Evolutionary conservation across 1,139 yeast genomes (phyloP), one percentile per base, ranked within the genome.

Genomic region (Scheffersomyces cryptocercus): DNA sequence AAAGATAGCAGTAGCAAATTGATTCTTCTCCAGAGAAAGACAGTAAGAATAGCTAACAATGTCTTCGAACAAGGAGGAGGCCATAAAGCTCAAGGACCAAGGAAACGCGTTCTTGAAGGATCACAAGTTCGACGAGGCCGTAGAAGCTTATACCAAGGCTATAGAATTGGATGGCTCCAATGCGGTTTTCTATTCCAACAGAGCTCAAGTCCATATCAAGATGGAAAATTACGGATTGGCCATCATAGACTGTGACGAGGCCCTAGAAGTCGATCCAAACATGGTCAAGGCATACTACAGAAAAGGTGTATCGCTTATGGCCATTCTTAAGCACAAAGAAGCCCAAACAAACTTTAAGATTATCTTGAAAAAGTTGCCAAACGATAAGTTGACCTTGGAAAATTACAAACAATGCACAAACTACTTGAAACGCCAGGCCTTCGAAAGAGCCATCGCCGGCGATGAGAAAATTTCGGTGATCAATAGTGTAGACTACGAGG

Each of bases 151-250:
- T 61, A 79, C 93, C 3, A 63, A 76, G 54, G 98, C 97, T n/a
- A 82, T 91, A 50, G 82, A 70, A 29, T 67, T 85, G 44, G 79
- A 84, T 51, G 81, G 89, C 41, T 64, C 77, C 12, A 90, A 90
- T 62, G 91, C 90, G 12, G 88, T 95, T 26, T 95, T 85, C 68
- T 81, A 79, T 50, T 84, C 97, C 28, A 93, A 93, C 67, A 74
- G 97, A 50, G 97, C 99, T 0, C 95, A 89, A 50, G 96, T 89
- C 1, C 85, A 90, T 53, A 82, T 91, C 59, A 88, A 88, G 61
- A 66, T 84, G 44, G 99, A 93, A 61, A 85, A 84, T 55, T 91
- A 86, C 63, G 98, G 97, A 2, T 74, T 81, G 39, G 96, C 97
- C 1, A 79, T 91, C 4, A 71, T 67, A 13, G 97, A 91, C 61